Evolutionary conservation across 805 yeast species (phyloP), one percentile per base, ranked within the genome.

Genomic region (Saturnispora ahearnii): DNA sequence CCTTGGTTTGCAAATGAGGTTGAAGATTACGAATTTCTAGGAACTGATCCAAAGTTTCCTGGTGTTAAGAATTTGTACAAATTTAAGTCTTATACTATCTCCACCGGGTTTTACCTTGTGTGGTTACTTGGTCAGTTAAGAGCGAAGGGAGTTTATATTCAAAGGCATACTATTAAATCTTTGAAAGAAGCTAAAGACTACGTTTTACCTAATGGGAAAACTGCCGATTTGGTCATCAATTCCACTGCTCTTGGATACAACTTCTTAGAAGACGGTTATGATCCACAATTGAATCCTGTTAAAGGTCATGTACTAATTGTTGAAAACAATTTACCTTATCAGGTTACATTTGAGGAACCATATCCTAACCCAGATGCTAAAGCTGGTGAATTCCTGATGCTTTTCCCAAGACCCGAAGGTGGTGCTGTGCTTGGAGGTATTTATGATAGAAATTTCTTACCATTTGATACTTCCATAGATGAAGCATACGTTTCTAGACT

Each of bases 381-480:
- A 53, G 36, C 41, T 3, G 69, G 69, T 44, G 87, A 82, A 54
- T 67, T 71, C 51, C 64, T 81, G 34, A 81, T 81, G 65, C 62
- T 77, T 29, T 77, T 82, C 67, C 87, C 87, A 15, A 64, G 87
- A 45, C 77, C 76, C 50, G 87, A 82, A 60, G 87, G 87, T 11
- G 84, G 84, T 45, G 68, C 78, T 18, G 74, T 82, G 34, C 66
- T 82, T 38, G 89, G 87, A 5, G 87, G 87, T 1, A 61, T 64
- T 30, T 60, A 61, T 47, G 62, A 63, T 44, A 41, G 47, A 4
- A 55, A 59, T 37, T 57, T 62, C 11, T 51, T 56, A 2, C 42
- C 34, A 1, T 59, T 43, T 28, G 64, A 63, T 47, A 50, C 54
- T 7, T 63, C 61, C 4, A 71, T 76, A 18, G 71, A 74, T 48